Evolutionary conservation across 2,329 filamentous ascomycete species (phyloP), one percentile per base, ranked within the genome.

Genomic region (Sclerotinia sclerotiorum): DNA sequence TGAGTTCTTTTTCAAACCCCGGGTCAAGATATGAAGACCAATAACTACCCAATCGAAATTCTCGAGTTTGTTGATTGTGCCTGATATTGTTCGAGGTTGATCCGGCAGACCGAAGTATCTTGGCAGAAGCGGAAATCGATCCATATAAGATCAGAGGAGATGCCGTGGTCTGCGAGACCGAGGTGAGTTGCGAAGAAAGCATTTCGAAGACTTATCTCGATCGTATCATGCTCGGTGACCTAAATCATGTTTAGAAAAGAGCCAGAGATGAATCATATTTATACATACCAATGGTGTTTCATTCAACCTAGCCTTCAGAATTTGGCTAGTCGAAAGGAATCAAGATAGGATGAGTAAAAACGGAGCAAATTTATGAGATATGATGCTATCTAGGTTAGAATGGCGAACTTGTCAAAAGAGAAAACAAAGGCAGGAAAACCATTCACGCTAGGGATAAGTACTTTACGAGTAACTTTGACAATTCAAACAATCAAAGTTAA

Each of bases 1-100:
- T 81, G 42, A 81, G 70, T 64, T 85, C 81, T 55, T 78, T 80
- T 51, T 80, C 79, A 27, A 78, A 77, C 24, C 82, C 79, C 19
- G 78, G 75, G 70, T 84, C 80, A 39, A 80, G 72, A 56, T 79
- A 80, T 42, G 78, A 80, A 10, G 81, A 79, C 81, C 84, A 85
- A 57, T 10, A 60, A 24, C 80, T 72, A 64, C 80, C 81, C 69
- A 86, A 81, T 69, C 84, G 82, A 70, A 86, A 84, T 48, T 74
- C 74, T 48, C 86, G 82, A 46, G 73, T 77, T 70, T 84, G 83
- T 55, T 80, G 77, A 24, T 72, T 75, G 60, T 66, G 55, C 52
- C 73, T 69, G 60, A 56, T 49, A 62, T 67, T 68, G 39, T 68
- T 71, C 27, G 65, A 44, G n/a, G 70, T 51, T 29, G 61, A 57